Conservation (phyloP, 352 stramenopile species). For the Phytophthora chlamydospora region DNA sequence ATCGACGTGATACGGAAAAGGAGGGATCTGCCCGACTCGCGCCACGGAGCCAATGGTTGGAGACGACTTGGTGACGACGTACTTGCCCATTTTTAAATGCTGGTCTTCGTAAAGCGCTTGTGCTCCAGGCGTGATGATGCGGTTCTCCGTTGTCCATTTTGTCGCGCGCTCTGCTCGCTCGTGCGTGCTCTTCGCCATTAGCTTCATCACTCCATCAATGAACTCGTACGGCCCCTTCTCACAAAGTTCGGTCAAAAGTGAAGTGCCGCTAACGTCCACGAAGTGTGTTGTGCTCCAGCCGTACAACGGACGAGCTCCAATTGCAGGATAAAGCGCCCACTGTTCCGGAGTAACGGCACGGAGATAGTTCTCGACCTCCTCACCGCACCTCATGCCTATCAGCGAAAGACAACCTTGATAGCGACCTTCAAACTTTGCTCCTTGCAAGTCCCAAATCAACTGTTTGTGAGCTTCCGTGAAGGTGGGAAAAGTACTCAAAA, state of each 20-base stretch:
- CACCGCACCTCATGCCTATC: too few species aligned
- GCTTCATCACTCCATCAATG: not conserved
- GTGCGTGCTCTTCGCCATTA: not conserved
- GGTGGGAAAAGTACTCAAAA: too few species aligned
- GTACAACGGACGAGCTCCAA: not conserved
- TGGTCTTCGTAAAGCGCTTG: not conserved
- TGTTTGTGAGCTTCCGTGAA: too few species aligned
- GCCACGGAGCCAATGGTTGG: not conserved
- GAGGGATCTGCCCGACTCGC: not conserved
- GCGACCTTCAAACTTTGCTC: too few species aligned
- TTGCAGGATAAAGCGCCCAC: too few species aligned
- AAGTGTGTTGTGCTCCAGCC: not conserved
- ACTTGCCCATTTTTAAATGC: not conserved
- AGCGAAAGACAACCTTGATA: too few species aligned
- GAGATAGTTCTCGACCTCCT: too few species aligned
- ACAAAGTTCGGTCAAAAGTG: not conserved
- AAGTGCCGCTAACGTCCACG: not conserved
- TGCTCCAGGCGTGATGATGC: not conserved
- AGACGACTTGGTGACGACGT: not conserved
- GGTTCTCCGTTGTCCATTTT: not conserved
- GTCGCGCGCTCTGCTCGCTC: not conserved
- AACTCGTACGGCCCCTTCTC: constrained; percentile 1
- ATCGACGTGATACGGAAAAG: not conserved
- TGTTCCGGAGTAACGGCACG: too few species aligned
- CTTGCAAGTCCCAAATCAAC: too few species aligned